These are phyloP conservation scores for Leucosporidium scottii DNA, from an alignment of 768 basidiomycete species.

Conservation along the genomic window DNA sequence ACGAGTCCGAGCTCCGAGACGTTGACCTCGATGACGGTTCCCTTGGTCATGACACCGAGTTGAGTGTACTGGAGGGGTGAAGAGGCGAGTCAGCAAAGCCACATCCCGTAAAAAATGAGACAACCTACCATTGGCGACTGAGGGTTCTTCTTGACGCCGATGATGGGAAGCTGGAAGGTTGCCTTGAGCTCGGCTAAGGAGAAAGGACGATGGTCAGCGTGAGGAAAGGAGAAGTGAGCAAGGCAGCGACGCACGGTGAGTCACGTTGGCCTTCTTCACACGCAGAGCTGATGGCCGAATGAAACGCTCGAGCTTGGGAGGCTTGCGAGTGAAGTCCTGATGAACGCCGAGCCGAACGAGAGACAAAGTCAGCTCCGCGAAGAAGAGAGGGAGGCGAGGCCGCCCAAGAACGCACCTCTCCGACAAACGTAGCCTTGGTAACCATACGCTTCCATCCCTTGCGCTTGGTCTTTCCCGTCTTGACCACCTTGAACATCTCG, in stretches of 20 bases:
- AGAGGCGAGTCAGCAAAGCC: slow-evolving; percentile 8
- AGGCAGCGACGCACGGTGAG: slow-evolving; percentile 69
- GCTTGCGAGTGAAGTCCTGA: slow-evolving; percentile 90
- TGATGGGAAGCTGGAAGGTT: slow-evolving; percentile 95
- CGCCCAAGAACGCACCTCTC: slow-evolving; percentile 40
- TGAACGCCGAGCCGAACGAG: background rate
- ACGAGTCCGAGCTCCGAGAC: slow-evolving; percentile 96
- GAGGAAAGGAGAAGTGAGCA: background rate
- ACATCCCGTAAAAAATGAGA: slow-evolving; percentile 25
- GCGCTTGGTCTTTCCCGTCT: slow-evolving; percentile 90
- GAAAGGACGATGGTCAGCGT: slow-evolving; percentile 8
- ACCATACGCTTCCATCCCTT: slow-evolving; percentile 98
- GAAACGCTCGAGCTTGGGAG: slow-evolving; percentile 98
- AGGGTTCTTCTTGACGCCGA: slow-evolving; percentile 98
- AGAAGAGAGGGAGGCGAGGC: background rate
- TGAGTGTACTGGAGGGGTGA: slow-evolving; percentile 58
- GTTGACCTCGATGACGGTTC: slow-evolving; percentile 96
- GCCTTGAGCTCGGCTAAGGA: slow-evolving; percentile 84
- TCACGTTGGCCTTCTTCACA: slow-evolving; percentile 97
- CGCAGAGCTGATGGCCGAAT: slow-evolving; percentile 94
- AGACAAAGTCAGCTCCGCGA: background rate
- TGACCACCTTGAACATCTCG: slow-evolving; percentile 99
- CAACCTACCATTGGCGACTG: slow-evolving; percentile 73
- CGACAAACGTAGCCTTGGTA: slow-evolving; percentile 97
- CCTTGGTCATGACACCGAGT: slow-evolving; percentile 94